Evolutionary conservation across 139 green algal genomes (phyloP).

Genomic region (Trebouxia sp.): DNA sequence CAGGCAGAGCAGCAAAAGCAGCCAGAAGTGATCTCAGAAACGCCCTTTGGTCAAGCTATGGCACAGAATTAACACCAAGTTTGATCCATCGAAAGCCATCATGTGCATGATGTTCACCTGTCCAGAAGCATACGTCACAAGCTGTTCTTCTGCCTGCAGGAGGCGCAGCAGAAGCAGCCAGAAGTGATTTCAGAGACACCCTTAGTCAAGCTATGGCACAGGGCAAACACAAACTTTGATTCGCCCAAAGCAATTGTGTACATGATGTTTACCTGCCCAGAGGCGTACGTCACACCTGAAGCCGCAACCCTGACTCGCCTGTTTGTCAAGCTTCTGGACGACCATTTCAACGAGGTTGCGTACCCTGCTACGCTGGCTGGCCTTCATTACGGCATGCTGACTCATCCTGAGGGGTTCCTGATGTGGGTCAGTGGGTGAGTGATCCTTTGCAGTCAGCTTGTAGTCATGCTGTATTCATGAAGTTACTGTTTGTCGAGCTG

Average conservation of each 20-base stretch:
- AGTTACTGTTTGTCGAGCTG: too few species aligned
- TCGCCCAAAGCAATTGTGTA: slow-evolving; percentile 70
- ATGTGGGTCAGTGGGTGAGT: slow-evolving; percentile 9
- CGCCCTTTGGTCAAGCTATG: slow-evolving; percentile 43
- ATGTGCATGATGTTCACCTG: too few species aligned
- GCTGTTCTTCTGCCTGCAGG: not conserved
- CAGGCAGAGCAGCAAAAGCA: not conserved
- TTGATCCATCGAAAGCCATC: slow-evolving; percentile 63
- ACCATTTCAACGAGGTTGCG: slow-evolving; percentile 83
- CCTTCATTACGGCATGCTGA: slow-evolving; percentile 49
- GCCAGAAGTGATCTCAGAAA: slow-evolving; percentile 23
- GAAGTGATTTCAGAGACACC: slow-evolving; percentile 14
- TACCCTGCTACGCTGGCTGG: slow-evolving; percentile 89
- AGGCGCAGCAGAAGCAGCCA: slow-evolving; percentile 4
- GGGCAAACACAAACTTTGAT: slow-evolving; percentile 47
- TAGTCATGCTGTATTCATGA: too few species aligned
- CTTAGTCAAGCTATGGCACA: slow-evolving; percentile 48
- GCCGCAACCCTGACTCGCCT: slow-evolving; percentile 70
- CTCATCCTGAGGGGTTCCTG: slow-evolving; percentile 40
- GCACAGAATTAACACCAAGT: slow-evolving; percentile 46
- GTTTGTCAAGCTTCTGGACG: slow-evolving; percentile 73
- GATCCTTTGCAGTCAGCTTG: too few species aligned
- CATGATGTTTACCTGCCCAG: slow-evolving; percentile 48
- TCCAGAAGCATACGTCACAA: too few species aligned
- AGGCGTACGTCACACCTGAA: slow-evolving; percentile 64